Evolutionary conservation across 805 yeast species (phyloP).

Genomic region (Ogataea thermomethanolica): DNA sequence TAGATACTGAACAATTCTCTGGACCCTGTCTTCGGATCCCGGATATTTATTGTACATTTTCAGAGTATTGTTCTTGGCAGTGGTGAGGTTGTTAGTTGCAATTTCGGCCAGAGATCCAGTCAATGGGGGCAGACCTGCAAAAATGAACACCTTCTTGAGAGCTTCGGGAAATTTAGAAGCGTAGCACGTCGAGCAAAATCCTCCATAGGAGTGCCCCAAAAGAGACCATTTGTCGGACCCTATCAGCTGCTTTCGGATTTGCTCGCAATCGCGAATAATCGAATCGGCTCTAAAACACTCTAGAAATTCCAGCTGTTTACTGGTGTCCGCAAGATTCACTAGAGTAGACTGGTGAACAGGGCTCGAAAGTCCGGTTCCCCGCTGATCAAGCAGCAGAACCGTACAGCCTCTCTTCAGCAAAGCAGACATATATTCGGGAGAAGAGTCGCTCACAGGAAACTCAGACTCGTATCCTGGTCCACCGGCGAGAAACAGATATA

Average conservation of each 20-base stretch:
- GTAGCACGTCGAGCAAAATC: conserved; percentile 49
- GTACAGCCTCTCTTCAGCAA: conserved; percentile 21
- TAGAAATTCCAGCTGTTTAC: conserved; percentile 38
- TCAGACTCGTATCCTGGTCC: conserved; percentile 52
- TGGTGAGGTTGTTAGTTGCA: conserved; percentile 43
- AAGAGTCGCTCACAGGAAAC: conserved; percentile 13
- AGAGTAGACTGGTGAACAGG: conserved; percentile 38
- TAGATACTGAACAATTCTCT: conserved; percentile 36
- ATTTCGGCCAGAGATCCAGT: conserved; percentile 43
- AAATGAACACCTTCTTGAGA: conserved; percentile 42
- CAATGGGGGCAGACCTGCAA: conserved; percentile 61
- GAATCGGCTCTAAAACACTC: conserved; percentile 50
- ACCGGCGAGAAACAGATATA: conserved; percentile 46
- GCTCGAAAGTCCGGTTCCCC: conserved; percentile 58
- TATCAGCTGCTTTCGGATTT: conserved; percentile 36
- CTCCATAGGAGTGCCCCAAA: conserved; percentile 56
- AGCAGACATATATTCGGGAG: conserved; percentile 18
- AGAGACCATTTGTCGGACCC: conserved; percentile 42
- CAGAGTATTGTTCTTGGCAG: conserved; percentile 45
- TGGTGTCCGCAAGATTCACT: conserved; percentile 15
- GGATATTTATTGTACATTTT: conserved; percentile 50
- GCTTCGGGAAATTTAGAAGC: conserved; percentile 41
- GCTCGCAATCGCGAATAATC: conserved; percentile 49
- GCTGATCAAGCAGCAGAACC: conserved; percentile 47
- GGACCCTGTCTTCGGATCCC: conserved; percentile 40